These are phyloP conservation scores for Coelastrella sp. DNA, from an alignment of 139 green algal species.

Conservation along the genomic window DNA sequence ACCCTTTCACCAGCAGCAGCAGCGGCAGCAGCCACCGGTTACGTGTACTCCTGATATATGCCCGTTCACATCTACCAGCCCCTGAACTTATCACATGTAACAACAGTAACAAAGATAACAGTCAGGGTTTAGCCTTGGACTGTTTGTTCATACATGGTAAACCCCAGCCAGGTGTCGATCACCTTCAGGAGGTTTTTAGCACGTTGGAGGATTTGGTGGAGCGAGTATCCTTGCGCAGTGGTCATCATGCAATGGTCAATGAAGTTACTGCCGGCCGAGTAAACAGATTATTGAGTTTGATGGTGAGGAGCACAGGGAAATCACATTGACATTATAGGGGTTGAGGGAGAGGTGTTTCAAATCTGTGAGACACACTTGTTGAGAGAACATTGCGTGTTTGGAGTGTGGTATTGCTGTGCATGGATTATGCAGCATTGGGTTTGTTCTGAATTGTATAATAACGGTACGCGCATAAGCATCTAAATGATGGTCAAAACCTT, in stretches of 20 bases:
- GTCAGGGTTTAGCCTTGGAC: conserved; percentile 2
- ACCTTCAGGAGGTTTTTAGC: conserved; percentile 26
- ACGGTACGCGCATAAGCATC: too few relatives aligned
- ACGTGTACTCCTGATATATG: conserved; percentile 38
- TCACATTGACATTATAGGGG: too few relatives aligned
- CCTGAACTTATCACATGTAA: neutral
- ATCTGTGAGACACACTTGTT: too few relatives aligned
- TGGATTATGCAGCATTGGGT: too few relatives aligned
- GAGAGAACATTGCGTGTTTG: too few relatives aligned
- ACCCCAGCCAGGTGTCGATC: conserved; percentile 3
- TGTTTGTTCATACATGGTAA: conserved; percentile 29
- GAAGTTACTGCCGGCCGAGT: neutral
- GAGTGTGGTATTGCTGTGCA: too few relatives aligned
- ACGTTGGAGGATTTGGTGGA: conserved; percentile 25
- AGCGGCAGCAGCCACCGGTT: neutral
- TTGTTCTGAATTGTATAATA: too few relatives aligned
- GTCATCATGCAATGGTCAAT: neutral
- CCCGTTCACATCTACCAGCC: conserved; percentile 14
- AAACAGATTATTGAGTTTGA: conserved; percentile 2
- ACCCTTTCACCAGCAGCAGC: neutral
- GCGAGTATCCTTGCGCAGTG: neutral
- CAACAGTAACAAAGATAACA: neutral
- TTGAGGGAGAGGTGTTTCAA: too few relatives aligned
- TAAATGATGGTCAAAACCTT: too few relatives aligned
- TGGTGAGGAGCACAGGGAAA: too few relatives aligned